A percentile compares a stretch with the other conserved stretches of the same genome.
These are phyloP conservation scores for Polymyxa betae DNA, from an alignment of 208 protist species.

Conservation along the genomic window DNA sequence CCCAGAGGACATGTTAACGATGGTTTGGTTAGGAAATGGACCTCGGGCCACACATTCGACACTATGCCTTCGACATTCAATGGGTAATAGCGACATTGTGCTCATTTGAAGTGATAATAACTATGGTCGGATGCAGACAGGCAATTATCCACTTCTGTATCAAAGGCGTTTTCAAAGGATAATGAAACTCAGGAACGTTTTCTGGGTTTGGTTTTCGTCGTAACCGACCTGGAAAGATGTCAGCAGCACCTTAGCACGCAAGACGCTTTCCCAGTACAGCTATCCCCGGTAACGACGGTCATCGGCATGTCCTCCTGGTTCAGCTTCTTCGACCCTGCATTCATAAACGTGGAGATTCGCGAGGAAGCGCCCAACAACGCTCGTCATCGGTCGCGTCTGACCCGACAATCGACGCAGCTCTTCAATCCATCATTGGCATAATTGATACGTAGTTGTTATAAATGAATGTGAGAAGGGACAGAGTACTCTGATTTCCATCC, in stretches of 20 bases:
- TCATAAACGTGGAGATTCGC: conserved; percentile 43
- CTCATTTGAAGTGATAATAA: neutral
- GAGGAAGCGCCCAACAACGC: neutral
- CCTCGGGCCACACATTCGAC: neutral
- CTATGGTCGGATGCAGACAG: neutral
- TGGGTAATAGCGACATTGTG: neutral
- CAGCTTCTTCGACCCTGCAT: conserved; percentile 40
- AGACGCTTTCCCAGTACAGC: conserved; percentile 11
- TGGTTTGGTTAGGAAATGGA: conserved; percentile 32
- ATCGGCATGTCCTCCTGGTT: conserved; percentile 7
- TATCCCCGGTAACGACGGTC: neutral
- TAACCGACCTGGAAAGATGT: neutral
- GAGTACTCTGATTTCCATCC: too few species aligned
- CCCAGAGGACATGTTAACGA: conserved; percentile 27
- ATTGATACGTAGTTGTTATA: too few species aligned
- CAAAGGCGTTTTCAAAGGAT: neutral
- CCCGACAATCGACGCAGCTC: neutral
- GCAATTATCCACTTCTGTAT: neutral
- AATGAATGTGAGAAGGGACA: too few species aligned
- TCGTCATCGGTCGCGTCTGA: neutral
- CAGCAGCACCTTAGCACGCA: neutral
- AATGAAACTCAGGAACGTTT: neutral
- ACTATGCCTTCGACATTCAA: conserved; percentile 13
- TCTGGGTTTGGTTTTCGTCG: neutral
- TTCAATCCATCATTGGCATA: too few species aligned